Evolutionary conservation across 805 yeast genomes (phyloP).

Genomic region (Zygosaccharomyces siamensis): DNA sequence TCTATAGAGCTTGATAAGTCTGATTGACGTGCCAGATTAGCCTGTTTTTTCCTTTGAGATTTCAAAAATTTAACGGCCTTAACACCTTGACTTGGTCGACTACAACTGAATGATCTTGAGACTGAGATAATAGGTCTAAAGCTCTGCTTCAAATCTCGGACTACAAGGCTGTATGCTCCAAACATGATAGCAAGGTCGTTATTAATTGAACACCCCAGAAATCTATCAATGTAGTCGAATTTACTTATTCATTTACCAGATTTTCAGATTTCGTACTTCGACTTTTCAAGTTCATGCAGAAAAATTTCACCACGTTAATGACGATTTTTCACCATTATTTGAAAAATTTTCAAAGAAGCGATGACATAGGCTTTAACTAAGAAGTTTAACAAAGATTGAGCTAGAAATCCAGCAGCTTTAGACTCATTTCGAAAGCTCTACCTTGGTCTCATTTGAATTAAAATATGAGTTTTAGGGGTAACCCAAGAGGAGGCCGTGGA

Average conservation of each 20-base stretch:
- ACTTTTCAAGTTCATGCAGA: background rate
- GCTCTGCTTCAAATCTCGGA: background rate
- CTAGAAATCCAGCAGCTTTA: background rate
- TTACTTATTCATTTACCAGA: background rate
- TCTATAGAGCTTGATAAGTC: slow-evolving; percentile 29
- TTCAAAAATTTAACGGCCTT: slow-evolving; percentile 33
- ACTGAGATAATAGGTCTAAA: background rate
- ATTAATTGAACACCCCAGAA: background rate
- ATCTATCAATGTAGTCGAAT: background rate
- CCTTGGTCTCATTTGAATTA: background rate
- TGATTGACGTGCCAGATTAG: slow-evolving; percentile 35
- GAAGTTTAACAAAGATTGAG: background rate
- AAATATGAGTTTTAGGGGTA: slow-evolving; percentile 40
- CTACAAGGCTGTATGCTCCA: background rate
- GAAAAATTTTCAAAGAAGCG: slow-evolving; percentile 14
- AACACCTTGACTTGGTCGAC: slow-evolving; percentile 10
- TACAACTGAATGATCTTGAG: slow-evolving; percentile 12
- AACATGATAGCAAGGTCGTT: background rate
- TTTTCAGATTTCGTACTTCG: background rate
- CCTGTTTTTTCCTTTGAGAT: slow-evolving; percentile 33
- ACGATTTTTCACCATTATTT: slow-evolving; percentile 4
- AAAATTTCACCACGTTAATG: slow-evolving; percentile 6
- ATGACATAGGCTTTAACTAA: slow-evolving; percentile 9
- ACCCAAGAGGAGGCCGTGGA: slow-evolving; percentile 36
- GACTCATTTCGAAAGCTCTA: background rate